Conservation (phyloP, 2,329 filamentous ascomycete species). For the Stylonectria norvegica region DNA sequence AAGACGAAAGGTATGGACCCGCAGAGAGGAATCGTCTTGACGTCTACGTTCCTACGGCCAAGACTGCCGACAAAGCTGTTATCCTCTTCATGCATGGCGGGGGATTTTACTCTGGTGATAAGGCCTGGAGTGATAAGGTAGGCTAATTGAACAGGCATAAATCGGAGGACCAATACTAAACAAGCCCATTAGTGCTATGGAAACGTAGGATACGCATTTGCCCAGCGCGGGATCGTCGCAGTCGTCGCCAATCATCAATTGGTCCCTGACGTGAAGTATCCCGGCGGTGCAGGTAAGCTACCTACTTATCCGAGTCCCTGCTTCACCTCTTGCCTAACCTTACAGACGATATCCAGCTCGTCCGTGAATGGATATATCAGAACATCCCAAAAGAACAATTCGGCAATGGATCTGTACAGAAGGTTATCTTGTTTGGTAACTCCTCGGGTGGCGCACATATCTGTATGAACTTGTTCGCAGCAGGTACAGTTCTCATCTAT, state of each 20-base stretch:
- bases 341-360: not conserved
- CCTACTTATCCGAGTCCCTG: no score
- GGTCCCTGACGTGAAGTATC: not conserved
- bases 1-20: constrained; percentile 3
- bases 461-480: not conserved
- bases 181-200: not conserved
- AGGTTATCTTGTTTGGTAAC: not conserved
- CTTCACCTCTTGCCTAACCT: no score
- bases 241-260: not conserved
- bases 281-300: not conserved
- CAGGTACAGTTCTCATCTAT: not conserved
- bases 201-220: not conserved
- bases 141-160: not conserved
- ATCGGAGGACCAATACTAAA: not conserved
- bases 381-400: not conserved
- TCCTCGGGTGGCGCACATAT: not conserved
- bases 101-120: not conserved
- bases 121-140: not conserved
- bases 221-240: not conserved
- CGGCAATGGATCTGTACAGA: not conserved
- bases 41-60: not conserved
- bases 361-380: not conserved
- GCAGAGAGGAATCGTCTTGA: constrained; percentile 1
- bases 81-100: constrained; percentile 1
- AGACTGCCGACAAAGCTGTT: not conserved